A percentile compares a stretch with the other conserved stretches of the same genome.
Conservation (phyloP, 1,284 basidiomycete genomes). For the Singerocomus inundabilis region DNA sequence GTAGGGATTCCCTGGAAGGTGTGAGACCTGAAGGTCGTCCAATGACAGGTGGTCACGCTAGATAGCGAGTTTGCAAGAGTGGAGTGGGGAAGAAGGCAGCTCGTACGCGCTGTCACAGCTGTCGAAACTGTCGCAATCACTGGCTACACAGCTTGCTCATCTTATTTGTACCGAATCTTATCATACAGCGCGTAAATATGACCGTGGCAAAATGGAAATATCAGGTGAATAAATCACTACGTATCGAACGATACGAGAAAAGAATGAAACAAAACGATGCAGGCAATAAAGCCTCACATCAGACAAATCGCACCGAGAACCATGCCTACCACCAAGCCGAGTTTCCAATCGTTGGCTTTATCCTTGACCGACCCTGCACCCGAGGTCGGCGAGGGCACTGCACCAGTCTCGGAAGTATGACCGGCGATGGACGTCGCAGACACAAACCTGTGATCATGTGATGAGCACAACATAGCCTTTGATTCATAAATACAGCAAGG, state of each 20-base stretch:
- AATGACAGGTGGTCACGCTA: neutral
- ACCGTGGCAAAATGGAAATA: too few species aligned
- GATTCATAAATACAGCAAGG: neutral
- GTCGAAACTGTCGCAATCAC: neutral
- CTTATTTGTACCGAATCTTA: constrained; percentile 17
- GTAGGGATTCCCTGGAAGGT: neutral
- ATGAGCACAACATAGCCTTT: neutral
- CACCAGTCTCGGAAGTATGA: constrained; percentile 28
- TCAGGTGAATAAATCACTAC: too few species aligned
- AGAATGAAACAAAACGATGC: too few species aligned
- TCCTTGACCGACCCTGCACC: neutral
- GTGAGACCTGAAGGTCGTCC: neutral
- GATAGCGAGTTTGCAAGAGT: neutral
- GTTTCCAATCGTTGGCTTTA: neutral
- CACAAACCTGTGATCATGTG: constrained; percentile 15
- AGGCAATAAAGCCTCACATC: neutral
- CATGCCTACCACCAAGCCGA: constrained; percentile 6
- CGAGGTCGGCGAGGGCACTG: constrained; percentile 15
- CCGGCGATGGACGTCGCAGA: constrained; percentile 35
- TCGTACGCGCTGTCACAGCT: neutral
- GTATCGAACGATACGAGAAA: constrained; percentile 3
- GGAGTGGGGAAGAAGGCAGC: constrained; percentile 1
- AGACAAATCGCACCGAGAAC: constrained; percentile 8
- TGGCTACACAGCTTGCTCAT: constrained; percentile 17
- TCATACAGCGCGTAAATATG: constrained; percentile 8